phyloP scores from a whole-genome alignment of 2,329 filamentous ascomycete genomes.

The Fusarium praegraminearum region DNA sequence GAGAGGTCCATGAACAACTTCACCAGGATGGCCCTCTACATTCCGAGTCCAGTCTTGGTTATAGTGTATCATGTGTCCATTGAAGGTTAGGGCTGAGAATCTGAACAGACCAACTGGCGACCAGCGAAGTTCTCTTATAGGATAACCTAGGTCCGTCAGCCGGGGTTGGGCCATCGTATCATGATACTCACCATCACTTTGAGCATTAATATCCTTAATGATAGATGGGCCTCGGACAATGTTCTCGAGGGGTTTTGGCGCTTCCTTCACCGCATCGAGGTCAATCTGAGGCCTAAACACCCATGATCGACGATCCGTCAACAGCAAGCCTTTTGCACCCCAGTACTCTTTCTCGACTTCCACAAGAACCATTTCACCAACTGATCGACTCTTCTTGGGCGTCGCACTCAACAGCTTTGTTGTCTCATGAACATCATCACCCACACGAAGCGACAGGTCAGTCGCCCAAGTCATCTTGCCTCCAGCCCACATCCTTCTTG shows the following conservation, averaged over 20 bases:
- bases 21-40: constrained; percentile 75
- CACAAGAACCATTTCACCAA: constrained; percentile 73
- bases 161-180: accelerated
- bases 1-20: constrained; percentile 85
- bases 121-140: constrained; percentile 54
- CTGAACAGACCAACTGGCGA: constrained; percentile 73
- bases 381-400: constrained; percentile 66
- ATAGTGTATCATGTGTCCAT: constrained; percentile 87
- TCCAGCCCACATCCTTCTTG: constrained; percentile 75
- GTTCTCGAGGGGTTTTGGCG: constrained; percentile 34
- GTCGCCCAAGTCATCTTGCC: constrained; percentile 66
- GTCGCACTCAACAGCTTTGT: constrained; percentile 66
- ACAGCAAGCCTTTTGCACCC: constrained; percentile 61
- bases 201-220: constrained; percentile 40
- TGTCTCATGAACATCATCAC: constrained; percentile 66
- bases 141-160: constrained; percentile 34
- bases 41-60: constrained; percentile 73
- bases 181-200: constrained; percentile 14
- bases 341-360: constrained; percentile 71
- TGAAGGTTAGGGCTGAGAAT: constrained; percentile 87
- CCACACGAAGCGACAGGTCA: constrained; percentile 58
- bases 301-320: constrained; percentile 68
- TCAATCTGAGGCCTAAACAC: constrained; percentile 57
- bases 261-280: constrained; percentile 24
- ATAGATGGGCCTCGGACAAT: constrained; percentile 43